Base-by-base conservation (phyloP, 208 protist species). In the Acanthamoeba castellanii region DNA sequence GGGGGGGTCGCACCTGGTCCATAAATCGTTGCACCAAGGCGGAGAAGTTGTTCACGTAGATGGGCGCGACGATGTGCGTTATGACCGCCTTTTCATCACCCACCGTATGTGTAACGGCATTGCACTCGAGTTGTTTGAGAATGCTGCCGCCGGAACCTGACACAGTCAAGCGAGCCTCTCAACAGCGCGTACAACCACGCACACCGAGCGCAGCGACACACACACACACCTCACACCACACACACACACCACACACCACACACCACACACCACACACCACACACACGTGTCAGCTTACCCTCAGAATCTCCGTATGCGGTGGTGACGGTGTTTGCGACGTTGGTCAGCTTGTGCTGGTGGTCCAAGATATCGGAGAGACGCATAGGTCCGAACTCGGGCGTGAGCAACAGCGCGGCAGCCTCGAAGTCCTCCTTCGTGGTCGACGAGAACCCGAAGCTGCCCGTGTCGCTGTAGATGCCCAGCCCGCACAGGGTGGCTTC, bases 21-120 rank as follows among this genome's bases (percentile, higher is more conserved):
- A 92, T 92, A 37, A 76, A 92, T 8, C 87, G 52, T n/a, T 92
- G 87, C 25, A 92, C 87, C 59, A 92, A 55, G 25, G 87, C 14
- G 6, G 90, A 94, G 42, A 94, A 94, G 90, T 94, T 84, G 42
- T 84, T 94, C 18, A 85, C 45, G 27, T 94, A 94, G 42, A 70
- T 18, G 25, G 25, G 45, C 8, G 90, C 92, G 1, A 64, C 22
- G 34, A 94, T 30, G 47, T 94, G 90, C 11, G 68, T 94, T 20
- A 94, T 94, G 50, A 94, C 55, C 30, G 84, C 90, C 47, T 55
- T 50, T 37, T 94, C 52, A 18, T 81, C 90, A 16, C 47, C 2
- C 16, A 94, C 37, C 37, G 25, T 45, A 16, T 94, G 55, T 11
- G 61, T 61, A 3, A 20, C 37, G 42, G 90, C 90, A 61, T 94